Evolutionary conservation across 495 filamentous ascomycete species (phyloP), one percentile per base, ranked within the genome.

Genomic region (Aspergillus saccharolyticus): DNA sequence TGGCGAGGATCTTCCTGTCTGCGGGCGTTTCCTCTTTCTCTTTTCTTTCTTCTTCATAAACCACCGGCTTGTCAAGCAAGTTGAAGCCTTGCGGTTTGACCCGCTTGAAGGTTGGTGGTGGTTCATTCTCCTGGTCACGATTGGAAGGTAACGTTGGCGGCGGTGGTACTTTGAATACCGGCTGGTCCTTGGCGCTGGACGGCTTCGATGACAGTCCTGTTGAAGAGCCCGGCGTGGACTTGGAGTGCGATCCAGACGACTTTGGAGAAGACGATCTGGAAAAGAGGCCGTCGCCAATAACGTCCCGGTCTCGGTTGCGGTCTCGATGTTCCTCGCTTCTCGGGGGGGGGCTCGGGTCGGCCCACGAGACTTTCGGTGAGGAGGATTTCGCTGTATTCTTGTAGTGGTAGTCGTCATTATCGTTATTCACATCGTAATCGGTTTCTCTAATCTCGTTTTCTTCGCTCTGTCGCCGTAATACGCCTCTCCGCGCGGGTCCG

Each of bases 71-170:
- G 47, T 86, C 85, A 14, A 87, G 70, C 15, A 82, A 58, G 42
- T 79, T 74, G 44, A 82, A 73, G 8, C 79, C 76, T 30, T 76
- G 77, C n/a, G 81, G 75, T 61, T 87, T 89, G 51, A 81, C 79
- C 20, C 85, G 80, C 63, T 84, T 89, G 76, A 90, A 90, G 0
- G 87, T 87, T 19, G 87, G 83, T 9, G 87, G 89, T 9, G 83
- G 83, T 52, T 91, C 87, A 67, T 94, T 95, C 66, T 95, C 90
- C 66, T 95, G 87, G 67, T 92, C 88, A 47, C 82, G 76, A 24
- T 70, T 64, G 2, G 83, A 82, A 9, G 86, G 84, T 25, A 90
- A 56, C 43, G 77, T 66, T 14, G 80, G 78, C 21, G 83, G 76
- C 16, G 81, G 78, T 19, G 85, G 85, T n/a, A 89, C 74, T 56